phyloP scores from a whole-genome alignment of 2,329 filamentous ascomycete species.

The Penicillium verrucosum region DNA sequence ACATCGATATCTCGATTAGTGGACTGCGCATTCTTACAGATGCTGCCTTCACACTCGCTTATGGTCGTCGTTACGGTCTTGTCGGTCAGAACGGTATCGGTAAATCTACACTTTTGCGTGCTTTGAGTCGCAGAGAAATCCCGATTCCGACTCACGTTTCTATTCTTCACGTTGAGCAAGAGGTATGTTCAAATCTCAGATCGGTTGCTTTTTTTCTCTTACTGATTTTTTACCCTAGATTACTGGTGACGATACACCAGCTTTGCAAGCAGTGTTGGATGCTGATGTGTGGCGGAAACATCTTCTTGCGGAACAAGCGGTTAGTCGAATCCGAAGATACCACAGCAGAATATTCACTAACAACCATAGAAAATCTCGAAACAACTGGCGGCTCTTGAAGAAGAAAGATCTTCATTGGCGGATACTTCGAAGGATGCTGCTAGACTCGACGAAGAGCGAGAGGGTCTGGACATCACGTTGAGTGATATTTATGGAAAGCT shows the following conservation, averaged over 20 bases:
- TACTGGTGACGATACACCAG: conserved; percentile 89
- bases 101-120: conserved; percentile 90
- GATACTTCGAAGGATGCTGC: conserved; percentile 89
- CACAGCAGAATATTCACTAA: neutral
- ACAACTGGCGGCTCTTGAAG: conserved; percentile 73
- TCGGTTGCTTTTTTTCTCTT: neutral
- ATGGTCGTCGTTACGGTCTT: conserved; percentile 90
- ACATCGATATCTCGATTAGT: conserved; percentile 89
- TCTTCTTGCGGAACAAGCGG: conserved; percentile 80
- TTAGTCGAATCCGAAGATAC: conserved; percentile 42
- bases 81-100: conserved; percentile 99
- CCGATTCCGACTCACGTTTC: conserved; percentile 96
- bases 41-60: conserved; percentile 83
- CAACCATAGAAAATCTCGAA: conserved; percentile 64
- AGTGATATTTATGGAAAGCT: conserved; percentile 89
- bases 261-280: conserved; percentile 90
- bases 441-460: conserved; percentile 78
- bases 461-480: conserved; percentile 84
- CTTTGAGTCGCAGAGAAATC: conserved; percentile 87
- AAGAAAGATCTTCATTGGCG: conserved; percentile 72
- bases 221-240: conserved; percentile 56
- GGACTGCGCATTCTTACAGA: conserved; percentile 86
- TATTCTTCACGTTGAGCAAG: conserved; percentile 98
- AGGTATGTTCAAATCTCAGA: conserved; percentile 55
- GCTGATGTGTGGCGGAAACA: conserved; percentile 99